Base-by-base conservation (phyloP, 495 filamentous ascomycete genomes). In the Penicillium atrosanguineum region DNA sequence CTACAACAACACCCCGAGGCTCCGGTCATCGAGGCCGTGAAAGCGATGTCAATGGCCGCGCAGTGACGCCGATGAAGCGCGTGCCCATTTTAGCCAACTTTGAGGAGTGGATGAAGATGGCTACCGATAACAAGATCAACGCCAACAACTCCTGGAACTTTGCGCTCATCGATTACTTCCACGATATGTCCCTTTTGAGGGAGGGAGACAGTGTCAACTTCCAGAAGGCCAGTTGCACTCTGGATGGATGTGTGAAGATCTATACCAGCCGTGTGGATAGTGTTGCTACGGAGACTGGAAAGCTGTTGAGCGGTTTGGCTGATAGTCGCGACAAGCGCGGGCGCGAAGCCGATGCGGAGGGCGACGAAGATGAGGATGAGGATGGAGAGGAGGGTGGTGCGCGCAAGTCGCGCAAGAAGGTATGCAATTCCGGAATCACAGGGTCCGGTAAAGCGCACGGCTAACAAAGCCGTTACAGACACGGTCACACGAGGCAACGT, bases 81-180 rank as follows among this genome's bases (percentile, higher is more conserved):
- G 89, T 96, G 29, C 95, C 94, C 0, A 88, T 99, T 50, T 68
- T 97, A 47, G 95, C 95, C 47, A 97, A 97, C 71, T 99, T 97
- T 63, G 94, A 99, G 70, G 95, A 99, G 65, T 97, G 94, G 94
- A 97, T 99, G 95, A 99, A 97, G 81, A 92, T 97, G 90, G 95
- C 95, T 9, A 97, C 93, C 20, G 94, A 99, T 76, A 99, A 99
- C 78, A 99, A 99, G 79, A 99, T 99, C 74, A 99, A 97, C 66
- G 95, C 94, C 39, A 85, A 88, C 21, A 99, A 99, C 69, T 97
- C 94, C 16, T 99, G 94, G 94, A 97, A 97, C 64, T 97, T 99
- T 70, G 94, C 94, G 2, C 81, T 99, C 7, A 99, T 99, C 65
- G 94, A 99, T 69, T 99, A 99, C 69, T 99, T 99, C 64, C 92